Evolutionary conservation across 2,329 filamentous ascomycete genomes (phyloP).

Genomic region (Zarea fungicola): DNA sequence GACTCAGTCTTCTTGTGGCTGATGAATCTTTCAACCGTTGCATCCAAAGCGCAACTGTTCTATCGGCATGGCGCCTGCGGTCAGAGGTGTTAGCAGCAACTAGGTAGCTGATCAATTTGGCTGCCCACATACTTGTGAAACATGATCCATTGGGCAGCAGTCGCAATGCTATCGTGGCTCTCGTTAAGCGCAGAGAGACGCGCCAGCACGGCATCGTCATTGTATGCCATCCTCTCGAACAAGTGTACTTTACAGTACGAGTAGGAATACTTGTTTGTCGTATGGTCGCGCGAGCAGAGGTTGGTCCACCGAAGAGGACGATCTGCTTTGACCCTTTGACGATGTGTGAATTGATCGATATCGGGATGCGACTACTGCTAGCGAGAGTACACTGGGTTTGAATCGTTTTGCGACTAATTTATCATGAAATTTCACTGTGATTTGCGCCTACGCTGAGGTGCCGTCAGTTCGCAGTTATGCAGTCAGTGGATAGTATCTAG

Average conservation of each 20-base stretch:
- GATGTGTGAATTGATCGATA: background rate
- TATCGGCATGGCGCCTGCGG: conserved; percentile 78
- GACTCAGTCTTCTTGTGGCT: conserved; percentile 77
- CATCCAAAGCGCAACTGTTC: conserved; percentile 88
- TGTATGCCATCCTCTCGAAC: conserved; percentile 71
- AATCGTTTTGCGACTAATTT: background rate
- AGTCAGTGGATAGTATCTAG: no score
- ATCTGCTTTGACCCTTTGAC: background rate
- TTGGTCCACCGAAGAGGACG: background rate
- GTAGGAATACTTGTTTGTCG: background rate
- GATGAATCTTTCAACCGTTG: conserved; percentile 83
- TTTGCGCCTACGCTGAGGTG: no score
- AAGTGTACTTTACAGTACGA: conserved; percentile 17
- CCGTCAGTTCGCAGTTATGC: no score
- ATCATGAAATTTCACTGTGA: no score
- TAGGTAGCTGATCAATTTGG: conserved; percentile 8
- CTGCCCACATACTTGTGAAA: conserved; percentile 73
- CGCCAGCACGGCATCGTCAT: conserved; percentile 88
- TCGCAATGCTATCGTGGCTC: conserved; percentile 94
- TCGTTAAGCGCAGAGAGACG: conserved; percentile 95
- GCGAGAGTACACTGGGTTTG: no score
- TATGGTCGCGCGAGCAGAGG: conserved; percentile 1
- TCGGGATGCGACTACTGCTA: no score
- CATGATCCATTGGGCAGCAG: conserved; percentile 98
- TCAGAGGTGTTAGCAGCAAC: conserved; percentile 7